These are phyloP conservation scores for Aspergillus bombycis DNA, from an alignment of 2,329 filamentous ascomycete species.

Conservation along the genomic window DNA sequence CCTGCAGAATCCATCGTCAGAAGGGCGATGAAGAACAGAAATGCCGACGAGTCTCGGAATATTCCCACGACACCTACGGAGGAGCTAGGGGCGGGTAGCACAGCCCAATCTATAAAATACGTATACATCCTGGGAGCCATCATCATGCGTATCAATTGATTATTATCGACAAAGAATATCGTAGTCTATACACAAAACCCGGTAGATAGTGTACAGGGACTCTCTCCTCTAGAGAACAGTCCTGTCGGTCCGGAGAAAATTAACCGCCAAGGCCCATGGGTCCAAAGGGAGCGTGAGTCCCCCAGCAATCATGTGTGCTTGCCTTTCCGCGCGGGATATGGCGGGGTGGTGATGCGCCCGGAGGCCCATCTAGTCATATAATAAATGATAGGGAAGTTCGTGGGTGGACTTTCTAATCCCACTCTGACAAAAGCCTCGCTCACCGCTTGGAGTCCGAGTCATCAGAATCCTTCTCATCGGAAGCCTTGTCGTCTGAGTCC, in stretches of 20 bases:
- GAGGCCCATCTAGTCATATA: not conserved
- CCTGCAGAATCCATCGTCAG: not conserved
- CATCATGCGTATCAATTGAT: conserved; percentile 11
- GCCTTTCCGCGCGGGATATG: not conserved
- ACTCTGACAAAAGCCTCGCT: not conserved
- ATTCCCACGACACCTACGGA: not conserved
- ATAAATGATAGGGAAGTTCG: not conserved
- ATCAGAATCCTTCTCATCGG: not conserved
- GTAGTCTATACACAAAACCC: conserved; percentile 11
- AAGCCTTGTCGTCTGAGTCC: not conserved
- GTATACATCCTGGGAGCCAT: not conserved
- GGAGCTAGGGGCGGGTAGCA: not conserved
- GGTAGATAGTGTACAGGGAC: conserved; percentile 13
- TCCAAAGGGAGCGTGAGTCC: not conserved
- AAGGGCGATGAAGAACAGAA: not conserved
- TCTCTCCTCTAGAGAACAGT: conserved; percentile 1
- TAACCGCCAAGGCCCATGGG: conserved; percentile 3
- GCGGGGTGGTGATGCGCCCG: not conserved
- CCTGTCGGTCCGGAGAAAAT: conserved; percentile 5
- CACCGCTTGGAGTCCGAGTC: not conserved
- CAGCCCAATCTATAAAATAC: not conserved
- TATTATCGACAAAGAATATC: conserved; percentile 10
- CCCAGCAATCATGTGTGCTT: not conserved
- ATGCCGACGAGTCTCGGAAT: not conserved
- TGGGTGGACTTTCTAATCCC: not conserved